phyloP scores from a whole-genome alignment of 306 rosid genomes.

The Malus sylvestris region DNA sequence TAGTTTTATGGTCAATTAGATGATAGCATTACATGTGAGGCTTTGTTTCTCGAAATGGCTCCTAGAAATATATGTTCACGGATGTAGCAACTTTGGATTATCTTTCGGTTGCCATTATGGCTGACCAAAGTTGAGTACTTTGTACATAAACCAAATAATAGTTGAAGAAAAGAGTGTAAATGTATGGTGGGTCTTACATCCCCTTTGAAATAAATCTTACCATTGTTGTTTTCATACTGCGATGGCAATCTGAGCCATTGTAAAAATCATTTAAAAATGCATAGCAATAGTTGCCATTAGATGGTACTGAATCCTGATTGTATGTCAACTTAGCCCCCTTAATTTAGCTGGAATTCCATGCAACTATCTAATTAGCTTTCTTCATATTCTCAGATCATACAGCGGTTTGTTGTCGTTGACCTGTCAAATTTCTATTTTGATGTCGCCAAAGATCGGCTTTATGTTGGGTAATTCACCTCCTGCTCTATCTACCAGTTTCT shows the following conservation, averaged over 20 bases:
- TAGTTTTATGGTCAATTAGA: background rate
- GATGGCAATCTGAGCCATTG: background rate
- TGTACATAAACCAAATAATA: background rate
- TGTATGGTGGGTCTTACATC: background rate
- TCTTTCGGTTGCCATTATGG: background rate
- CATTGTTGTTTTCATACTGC: background rate
- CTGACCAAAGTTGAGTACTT: background rate
- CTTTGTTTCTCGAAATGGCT: background rate
- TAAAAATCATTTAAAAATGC: background rate
- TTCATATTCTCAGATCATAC: slow-evolving; percentile 60
- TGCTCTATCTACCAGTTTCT: background rate
- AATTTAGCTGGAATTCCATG: slow-evolving; percentile 11
- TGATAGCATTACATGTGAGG: background rate
- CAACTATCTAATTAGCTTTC: slow-evolving; percentile 10
- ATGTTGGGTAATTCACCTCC: slow-evolving; percentile 64
- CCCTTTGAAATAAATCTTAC: background rate
- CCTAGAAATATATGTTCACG: background rate
- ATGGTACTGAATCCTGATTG: slow-evolving; percentile 7
- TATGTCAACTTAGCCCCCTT: background rate
- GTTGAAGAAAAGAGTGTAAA: background rate
- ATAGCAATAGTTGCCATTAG: background rate
- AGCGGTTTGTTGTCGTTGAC: slow-evolving; percentile 92
- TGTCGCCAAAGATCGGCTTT: slow-evolving; percentile 96
- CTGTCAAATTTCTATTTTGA: slow-evolving; percentile 91
- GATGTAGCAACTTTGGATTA: background rate